Evolutionary conservation across 108 stramenopile genomes (phyloP), one percentile per base, ranked within the genome.

Genomic region (Epithemia pelagica): DNA sequence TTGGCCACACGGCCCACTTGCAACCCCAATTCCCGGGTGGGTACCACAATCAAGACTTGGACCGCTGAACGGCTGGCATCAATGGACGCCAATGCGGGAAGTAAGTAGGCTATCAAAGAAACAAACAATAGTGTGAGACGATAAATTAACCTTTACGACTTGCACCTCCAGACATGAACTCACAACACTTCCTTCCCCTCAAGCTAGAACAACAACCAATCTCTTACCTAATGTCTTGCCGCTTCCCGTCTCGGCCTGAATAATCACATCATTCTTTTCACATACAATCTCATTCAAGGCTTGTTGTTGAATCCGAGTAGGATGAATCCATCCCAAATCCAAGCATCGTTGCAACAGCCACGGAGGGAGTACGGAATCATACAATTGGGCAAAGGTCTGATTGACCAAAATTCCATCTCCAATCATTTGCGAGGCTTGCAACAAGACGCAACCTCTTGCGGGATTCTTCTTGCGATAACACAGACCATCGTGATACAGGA

Each of bases 21-120:
- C 64, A 95, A 74, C n/a, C 95, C 97, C 66, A 98, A 74, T 76
- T 98, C 97, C 23, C 97, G 67, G 1, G 94, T 95, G 8, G 97
- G 97, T 3, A 96, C 97, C 2, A 98, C 83, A 60, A 98, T 80
- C 33, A 96, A 53, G 25, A 77, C 81, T 75, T 94, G 89, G 10
- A 89, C 75, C 0, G 85, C 70, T 8, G 76, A 58, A 55, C 85
- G 72, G 5, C 70, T 30, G 0, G 71, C 31, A 30, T 89, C 81
- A 24, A 94, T 72, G 15, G 58, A 51, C 1, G 81, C 71, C 37
- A 94, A 59, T 5, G 86, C 28, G 22, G 93, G 93, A 5, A 90
- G 53, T 20, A 95, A 62, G 71, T 85, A 95, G 2, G 81, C 78
- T 62, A 95, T 65, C 10, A 46, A 46, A 10, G 10, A 46, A 15